Percentiles rank a stretch among this genome's conserved stretches.
These are phyloP conservation scores for Pulveroboletus sp. DNA, from an alignment of 768 basidiomycete species.

Conservation along the genomic window DNA sequence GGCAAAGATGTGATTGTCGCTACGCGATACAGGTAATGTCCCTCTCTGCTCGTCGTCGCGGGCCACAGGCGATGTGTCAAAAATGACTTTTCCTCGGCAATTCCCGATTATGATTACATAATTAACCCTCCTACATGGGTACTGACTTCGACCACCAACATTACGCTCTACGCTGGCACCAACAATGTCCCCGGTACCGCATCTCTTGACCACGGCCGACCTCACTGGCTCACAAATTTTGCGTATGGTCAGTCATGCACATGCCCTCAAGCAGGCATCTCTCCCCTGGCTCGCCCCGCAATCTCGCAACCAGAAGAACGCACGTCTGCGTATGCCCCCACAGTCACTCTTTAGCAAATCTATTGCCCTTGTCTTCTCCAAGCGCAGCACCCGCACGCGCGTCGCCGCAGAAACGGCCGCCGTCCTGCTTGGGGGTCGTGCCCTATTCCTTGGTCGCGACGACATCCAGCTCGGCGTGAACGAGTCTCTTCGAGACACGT, in stretches of 20 bases:
- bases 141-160: not conserved
- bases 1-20: not conserved
- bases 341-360: slow-evolving; percentile 79
- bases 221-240: slow-evolving; percentile 71
- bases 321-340: slow-evolving; percentile 53
- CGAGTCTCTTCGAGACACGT: slow-evolving; percentile 79
- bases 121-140: not conserved
- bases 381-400: slow-evolving; percentile 90
- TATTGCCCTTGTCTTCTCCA: slow-evolving; percentile 86
- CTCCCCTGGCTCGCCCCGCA: slow-evolving; percentile 65
- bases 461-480: slow-evolving; percentile 98
- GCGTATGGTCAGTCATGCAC: slow-evolving; percentile 59
- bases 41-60: slow-evolving; percentile 3
- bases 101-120: slow-evolving; percentile 5
- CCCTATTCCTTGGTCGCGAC: slow-evolving; percentile 82
- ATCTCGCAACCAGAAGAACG: slow-evolving; percentile 23
- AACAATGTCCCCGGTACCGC: slow-evolving; percentile 43
- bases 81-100: slow-evolving; percentile 2
- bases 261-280: slow-evolving; percentile 56
- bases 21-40: not conserved
- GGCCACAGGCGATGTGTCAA: not conserved
- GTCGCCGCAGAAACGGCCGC: slow-evolving; percentile 83
- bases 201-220: slow-evolving; percentile 88
- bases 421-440: slow-evolving; percentile 74
- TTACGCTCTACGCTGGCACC: no score